phyloP scores from a whole-genome alignment of 2,329 filamentous ascomycete genomes.

The Parastagonospora nodorum region DNA sequence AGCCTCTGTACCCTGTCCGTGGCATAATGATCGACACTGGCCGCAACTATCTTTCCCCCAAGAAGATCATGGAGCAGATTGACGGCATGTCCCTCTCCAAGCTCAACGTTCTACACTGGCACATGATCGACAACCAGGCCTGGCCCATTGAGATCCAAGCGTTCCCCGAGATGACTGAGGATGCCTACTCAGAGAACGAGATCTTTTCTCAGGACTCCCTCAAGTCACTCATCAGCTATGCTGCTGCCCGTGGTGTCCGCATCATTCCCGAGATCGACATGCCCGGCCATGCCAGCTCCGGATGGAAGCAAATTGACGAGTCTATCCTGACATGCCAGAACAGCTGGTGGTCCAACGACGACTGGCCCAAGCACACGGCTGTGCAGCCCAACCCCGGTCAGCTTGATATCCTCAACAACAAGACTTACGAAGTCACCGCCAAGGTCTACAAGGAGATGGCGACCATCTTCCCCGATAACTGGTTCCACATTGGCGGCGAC shows the following conservation, averaged over 20 bases:
- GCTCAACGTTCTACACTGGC: slow-evolving; percentile 64
- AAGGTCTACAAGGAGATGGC: slow-evolving; percentile 62
- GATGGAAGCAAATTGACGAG: slow-evolving; percentile 62
- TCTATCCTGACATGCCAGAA: slow-evolving; percentile 61
- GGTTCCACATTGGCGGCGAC: slow-evolving; percentile 63
- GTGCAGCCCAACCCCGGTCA: slow-evolving; percentile 63
- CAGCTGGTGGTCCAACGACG: slow-evolving; percentile 66
- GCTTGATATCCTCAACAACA: slow-evolving; percentile 61
- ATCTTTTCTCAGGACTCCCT: slow-evolving; percentile 53
- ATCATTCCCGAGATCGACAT: slow-evolving; percentile 67
- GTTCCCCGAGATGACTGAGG: slow-evolving; percentile 59
- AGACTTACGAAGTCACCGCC: slow-evolving; percentile 59
- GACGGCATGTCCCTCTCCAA: slow-evolving; percentile 62
- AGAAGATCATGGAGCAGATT: slow-evolving; percentile 60
- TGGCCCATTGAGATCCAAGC: slow-evolving; percentile 58
- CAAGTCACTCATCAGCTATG: slow-evolving; percentile 55
- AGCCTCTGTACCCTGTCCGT: slow-evolving; percentile 59
- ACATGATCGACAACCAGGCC: slow-evolving; percentile 61
- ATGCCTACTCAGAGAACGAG: slow-evolving; percentile 59
- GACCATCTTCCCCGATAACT: slow-evolving; percentile 56
- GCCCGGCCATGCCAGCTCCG: slow-evolving; percentile 62
- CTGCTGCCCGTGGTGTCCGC: slow-evolving; percentile 61
- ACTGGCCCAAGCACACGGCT: slow-evolving; percentile 59
- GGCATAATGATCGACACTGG: slow-evolving; percentile 62
- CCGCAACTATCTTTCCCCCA: slow-evolving; percentile 59